Evolutionary conservation across 371 early-diverging fungal genomes (phyloP).

Genomic region (Mucor sp.): DNA sequence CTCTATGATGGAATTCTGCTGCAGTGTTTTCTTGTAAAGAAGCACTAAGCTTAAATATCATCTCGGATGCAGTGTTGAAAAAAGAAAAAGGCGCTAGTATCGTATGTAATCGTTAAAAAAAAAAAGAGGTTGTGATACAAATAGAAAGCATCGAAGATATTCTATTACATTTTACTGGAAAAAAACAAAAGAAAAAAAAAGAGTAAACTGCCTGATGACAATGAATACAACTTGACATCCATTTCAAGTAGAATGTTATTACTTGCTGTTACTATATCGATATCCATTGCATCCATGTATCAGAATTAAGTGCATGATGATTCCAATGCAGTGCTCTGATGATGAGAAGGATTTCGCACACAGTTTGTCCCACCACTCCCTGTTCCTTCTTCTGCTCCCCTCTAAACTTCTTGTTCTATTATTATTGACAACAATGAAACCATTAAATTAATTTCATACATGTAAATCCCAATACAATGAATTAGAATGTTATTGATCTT

Average conservation of each 20-base stretch:
- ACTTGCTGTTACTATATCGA: not conserved
- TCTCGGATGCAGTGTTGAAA: not conserved
- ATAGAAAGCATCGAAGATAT: not conserved
- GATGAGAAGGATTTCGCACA: not conserved
- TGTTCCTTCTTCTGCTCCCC: not conserved
- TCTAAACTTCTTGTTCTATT: not conserved
- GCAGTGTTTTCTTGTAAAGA: not conserved
- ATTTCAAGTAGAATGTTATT: not conserved
- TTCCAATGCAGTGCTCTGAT: not conserved
- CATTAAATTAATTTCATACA: not conserved
- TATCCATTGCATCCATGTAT: not conserved
- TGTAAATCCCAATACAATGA: not conserved
- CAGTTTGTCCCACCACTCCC: not conserved
- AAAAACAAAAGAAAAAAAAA: too few relatives aligned
- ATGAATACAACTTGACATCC: not conserved
- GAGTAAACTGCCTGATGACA: not conserved
- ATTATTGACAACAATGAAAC: not conserved
- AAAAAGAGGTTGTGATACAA: not conserved
- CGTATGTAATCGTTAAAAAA: not conserved
- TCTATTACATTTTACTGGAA: not conserved
- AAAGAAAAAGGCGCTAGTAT: not conserved
- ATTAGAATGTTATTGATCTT: not conserved
- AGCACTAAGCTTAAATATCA: not conserved
- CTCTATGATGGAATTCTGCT: not conserved
- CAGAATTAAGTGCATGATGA: not conserved